Evolutionary conservation across 176 grass and related monocot species (phyloP), one percentile per base, ranked within the genome.

Genomic region (Carex parvula): DNA sequence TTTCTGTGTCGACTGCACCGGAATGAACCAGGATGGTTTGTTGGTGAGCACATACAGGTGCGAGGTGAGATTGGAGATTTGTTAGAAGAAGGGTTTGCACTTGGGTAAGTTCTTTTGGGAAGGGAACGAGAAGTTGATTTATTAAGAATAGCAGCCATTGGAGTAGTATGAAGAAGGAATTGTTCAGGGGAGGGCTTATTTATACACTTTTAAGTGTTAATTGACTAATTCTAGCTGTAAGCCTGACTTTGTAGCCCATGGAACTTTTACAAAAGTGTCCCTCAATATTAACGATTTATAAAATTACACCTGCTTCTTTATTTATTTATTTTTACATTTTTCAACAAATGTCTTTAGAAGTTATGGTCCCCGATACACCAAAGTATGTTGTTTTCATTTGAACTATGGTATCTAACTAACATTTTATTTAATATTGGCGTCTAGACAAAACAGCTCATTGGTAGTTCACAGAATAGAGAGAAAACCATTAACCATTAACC

Each of bases 1-100:
- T 8, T 87, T 37, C 86, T 76, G 84, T 95, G 93, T 24, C 88
- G 87, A 73, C 75, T 95, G 91, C 93, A 95, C 39, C 93, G 83
- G 88, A 95, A 95, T 2, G 93, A 95, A 58, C 91, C 93, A 7
- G 93, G 91, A 72, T 95, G 93, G 74, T 20, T 91, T 12, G 93
- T 95, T 64, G 91, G 93, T 54, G 93, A 87, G 87, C 93, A 92
- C 15, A 95, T 84, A 89, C 91, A 95, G 18, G 86, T 88, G 18
- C 50, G 81, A 78, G 87, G 70, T 26, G n/a, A 15, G 0, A 29
- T 29, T 5, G 73, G 20, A 17, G 79, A 32, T 39, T 69, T 69
- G 18, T 67, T 74, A 24, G 21, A 18, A 35, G 54, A 77, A 76
- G 85, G 52, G 21, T 16, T 37, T 1, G 59, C 9, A 48, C 17